Percentiles rank a stretch among this genome's conserved stretches.
Evolutionary conservation across 1,139 yeast genomes (phyloP).

Genomic region (Spencermartinsiella ligniputridi): DNA sequence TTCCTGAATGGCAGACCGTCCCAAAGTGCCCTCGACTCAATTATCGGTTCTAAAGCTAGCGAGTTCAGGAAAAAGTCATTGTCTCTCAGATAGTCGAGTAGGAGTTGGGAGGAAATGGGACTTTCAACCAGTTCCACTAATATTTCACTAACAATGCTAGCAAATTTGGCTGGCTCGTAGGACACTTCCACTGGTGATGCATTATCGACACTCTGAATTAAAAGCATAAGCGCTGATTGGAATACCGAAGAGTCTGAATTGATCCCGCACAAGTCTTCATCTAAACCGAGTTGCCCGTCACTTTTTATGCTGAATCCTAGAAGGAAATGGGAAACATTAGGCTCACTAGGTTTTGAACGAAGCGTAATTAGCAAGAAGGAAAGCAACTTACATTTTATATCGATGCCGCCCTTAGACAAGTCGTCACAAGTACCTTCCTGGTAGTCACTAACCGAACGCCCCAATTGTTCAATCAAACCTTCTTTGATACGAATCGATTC

Average conservation of each 20-base stretch:
- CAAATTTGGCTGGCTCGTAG: constrained; percentile 35
- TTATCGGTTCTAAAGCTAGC: constrained; percentile 51
- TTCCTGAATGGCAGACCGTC: constrained; percentile 42
- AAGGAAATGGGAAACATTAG: constrained; percentile 66
- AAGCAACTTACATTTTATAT: constrained; percentile 54
- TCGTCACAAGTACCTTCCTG: constrained; percentile 22
- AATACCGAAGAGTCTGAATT: constrained; percentile 53
- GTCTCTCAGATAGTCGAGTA: constrained; percentile 51
- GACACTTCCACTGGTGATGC: constrained; percentile 35
- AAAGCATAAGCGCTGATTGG: constrained; percentile 46
- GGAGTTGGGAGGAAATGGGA: constrained; percentile 48
- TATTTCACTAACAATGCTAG: constrained; percentile 56
- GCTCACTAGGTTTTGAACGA: constrained; percentile 37
- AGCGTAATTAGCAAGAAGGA: constrained; percentile 55
- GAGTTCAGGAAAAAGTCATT: constrained; percentile 49
- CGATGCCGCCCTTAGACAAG: constrained; percentile 33
- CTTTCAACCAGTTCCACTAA: constrained; percentile 56
- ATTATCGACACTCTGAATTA: constrained; percentile 45
- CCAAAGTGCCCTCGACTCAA: constrained; percentile 50
- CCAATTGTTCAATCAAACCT: constrained; percentile 70
- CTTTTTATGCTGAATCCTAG: constrained; percentile 60
- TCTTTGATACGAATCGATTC: constrained; percentile 64
- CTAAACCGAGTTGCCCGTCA: constrained; percentile 41
- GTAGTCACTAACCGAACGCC: constrained; percentile 37
- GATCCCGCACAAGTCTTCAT: constrained; percentile 45